Evolutionary conservation across 2,329 filamentous ascomycete genomes (phyloP).

Genomic region (Cladosporium phlei): DNA sequence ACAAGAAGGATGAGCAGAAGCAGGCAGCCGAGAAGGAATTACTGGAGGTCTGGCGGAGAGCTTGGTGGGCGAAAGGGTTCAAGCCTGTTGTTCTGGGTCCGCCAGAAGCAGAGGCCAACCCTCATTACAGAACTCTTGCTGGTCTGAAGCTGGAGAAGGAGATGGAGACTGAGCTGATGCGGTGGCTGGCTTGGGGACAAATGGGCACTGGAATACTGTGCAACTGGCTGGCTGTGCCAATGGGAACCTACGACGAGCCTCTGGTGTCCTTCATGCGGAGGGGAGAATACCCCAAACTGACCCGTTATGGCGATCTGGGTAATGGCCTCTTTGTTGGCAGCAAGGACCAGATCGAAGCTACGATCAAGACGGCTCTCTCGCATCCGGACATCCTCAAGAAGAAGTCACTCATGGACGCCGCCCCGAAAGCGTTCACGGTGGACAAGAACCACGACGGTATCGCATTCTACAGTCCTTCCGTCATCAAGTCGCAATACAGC

Average conservation of each 20-base stretch:
- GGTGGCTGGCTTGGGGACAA: conserved; percentile 88
- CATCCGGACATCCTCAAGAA: conserved; percentile 54
- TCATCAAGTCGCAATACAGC: conserved; percentile 62
- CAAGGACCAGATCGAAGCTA: conserved; percentile 45
- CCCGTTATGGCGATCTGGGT: conserved; percentile 66
- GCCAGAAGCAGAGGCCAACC: conserved; percentile 77
- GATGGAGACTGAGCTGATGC: conserved; percentile 66
- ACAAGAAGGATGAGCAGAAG: conserved; percentile 55
- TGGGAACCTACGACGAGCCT: conserved; percentile 69
- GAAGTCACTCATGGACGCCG: conserved; percentile 59
- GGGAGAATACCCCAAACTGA: conserved; percentile 69
- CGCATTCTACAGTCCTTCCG: conserved; percentile 68
- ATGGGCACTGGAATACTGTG: conserved; percentile 81
- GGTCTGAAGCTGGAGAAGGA: conserved; percentile 54
- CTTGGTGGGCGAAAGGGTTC: conserved; percentile 95
- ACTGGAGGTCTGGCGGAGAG: conserved; percentile 80
- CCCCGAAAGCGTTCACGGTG: conserved; percentile 58
- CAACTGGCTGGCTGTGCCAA: conserved; percentile 76
- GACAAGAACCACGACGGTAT: conserved; percentile 64
- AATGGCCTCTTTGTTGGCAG: conserved; percentile 70
- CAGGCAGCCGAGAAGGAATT: conserved; percentile 72
- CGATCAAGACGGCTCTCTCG: conserved; percentile 38
- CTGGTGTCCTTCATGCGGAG: conserved; percentile 68
- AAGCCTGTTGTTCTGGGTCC: conserved; percentile 74
- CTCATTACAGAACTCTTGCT: conserved; percentile 68